Base-by-base conservation (phyloP, 2,329 filamentous ascomycete species). In the Blumeriella jaapii region DNA sequence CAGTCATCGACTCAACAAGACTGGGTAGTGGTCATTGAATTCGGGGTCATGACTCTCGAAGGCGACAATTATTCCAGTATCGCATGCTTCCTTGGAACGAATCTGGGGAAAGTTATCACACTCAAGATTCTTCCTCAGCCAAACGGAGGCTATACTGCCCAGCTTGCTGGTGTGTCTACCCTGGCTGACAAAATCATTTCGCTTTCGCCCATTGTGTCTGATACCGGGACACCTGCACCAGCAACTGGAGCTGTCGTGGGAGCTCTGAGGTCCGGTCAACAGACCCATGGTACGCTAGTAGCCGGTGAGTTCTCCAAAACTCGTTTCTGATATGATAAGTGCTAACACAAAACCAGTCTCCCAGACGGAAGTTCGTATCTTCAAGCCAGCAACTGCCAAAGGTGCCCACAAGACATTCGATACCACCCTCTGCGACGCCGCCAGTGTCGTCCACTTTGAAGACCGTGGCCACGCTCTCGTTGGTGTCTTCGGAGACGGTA, bases 1-100 rank as follows among this genome's bases (percentile, higher is more conserved):
- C 36, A 62, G 58, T 33, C 58, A 63, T 15, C 63, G 4, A 55
- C 62, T 1, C 64, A 66, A 34, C 55, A 63, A 3, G 87, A 95
- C 52, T 93, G 78, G 71, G 76, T 84, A 1, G 85, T 84, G 0
- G 69, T 65, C 18, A 75, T 96, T 17, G 84, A 95, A 53, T 98
- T 96, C 61, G 85, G 84, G 34, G 84, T 94, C 29, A 79, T 98
- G 76, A 93, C 82, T 3, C 62, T 95, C 3, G 91, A 96, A 27
- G 82, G 80, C n/a, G 89, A 96, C 53, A 77, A 84, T 45, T 98
- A 93, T 56, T 96, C 91, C 1, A 95, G 86, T 52, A 93, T 98
- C 38, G 75, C 80, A 39, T 82, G 91, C 47, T 93, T 96, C 48
- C 82, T 93, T 2, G 91, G 91, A 13, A 96, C 91, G 0, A 87